phyloP scores from a whole-genome alignment of 805 yeast species.

The Lipomyces starkeyi region DNA sequence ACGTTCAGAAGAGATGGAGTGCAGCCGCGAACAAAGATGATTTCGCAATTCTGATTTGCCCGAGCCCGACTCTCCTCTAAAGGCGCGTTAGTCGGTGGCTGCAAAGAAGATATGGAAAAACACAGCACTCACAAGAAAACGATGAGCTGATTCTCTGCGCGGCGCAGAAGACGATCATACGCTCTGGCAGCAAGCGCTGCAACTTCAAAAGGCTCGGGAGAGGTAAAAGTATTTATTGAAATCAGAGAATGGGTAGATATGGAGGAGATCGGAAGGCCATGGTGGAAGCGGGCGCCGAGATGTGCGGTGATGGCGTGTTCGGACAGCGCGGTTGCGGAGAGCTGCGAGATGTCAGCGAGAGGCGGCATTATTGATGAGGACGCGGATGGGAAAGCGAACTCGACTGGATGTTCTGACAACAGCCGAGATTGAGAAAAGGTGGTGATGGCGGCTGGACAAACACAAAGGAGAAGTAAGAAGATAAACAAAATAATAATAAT shows the following conservation, averaged over 20 bases:
- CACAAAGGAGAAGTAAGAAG: neutral
- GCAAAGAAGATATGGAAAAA: neutral
- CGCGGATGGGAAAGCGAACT: neutral
- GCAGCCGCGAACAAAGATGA: constrained; percentile 43
- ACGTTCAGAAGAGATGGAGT: constrained; percentile 15
- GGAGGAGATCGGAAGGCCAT: constrained; percentile 50
- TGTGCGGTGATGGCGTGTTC: constrained; percentile 52
- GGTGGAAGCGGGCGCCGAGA: constrained; percentile 51
- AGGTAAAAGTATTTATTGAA: constrained; percentile 49
- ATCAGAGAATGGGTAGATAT: constrained; percentile 49
- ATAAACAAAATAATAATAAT: neutral
- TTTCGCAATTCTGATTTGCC: constrained; percentile 50
- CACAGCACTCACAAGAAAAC: constrained; percentile 42
- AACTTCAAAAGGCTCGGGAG: constrained; percentile 47
- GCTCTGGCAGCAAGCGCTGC: constrained; percentile 49
- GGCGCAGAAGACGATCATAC: constrained; percentile 47
- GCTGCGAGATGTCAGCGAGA: constrained; percentile 46
- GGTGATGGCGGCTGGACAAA: constrained; percentile 1
- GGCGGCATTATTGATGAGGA: constrained; percentile 31
- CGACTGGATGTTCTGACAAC: neutral
- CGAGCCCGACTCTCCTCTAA: constrained; percentile 49
- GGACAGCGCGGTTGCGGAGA: constrained; percentile 47
- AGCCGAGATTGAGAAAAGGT: neutral
- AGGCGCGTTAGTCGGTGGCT: constrained; percentile 6
- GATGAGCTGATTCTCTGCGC: constrained; percentile 49